These are phyloP conservation scores for Novymonas esmeraldas DNA, from an alignment of 208 protist species.

Conservation along the genomic window DNA sequence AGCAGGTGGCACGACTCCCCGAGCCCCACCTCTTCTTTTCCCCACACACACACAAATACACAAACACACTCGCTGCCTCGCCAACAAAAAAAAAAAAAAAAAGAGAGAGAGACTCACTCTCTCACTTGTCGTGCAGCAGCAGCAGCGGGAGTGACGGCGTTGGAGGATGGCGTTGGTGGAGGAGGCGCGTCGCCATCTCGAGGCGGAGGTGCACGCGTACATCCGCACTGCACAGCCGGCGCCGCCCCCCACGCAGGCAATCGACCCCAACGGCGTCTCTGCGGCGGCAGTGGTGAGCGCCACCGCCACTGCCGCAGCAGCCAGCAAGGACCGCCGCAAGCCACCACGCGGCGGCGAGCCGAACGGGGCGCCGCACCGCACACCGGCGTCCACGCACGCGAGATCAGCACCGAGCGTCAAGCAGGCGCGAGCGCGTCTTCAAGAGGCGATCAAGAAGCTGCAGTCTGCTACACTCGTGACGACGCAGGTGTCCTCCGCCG, in stretches of 20 bases:
- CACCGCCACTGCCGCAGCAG: too few relatives aligned
- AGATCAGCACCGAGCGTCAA: slow-evolving; percentile 2
- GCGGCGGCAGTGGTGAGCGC: too few relatives aligned
- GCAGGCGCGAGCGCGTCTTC: slow-evolving; percentile 20
- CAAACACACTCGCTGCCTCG: too few relatives aligned
- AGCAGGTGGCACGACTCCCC: neutral
- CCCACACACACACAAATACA: neutral
- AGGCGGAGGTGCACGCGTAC: slow-evolving; percentile 21
- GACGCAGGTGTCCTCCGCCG: slow-evolving; percentile 13
- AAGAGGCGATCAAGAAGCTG: slow-evolving; percentile 22
- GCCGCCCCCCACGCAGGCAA: slow-evolving; percentile 33
- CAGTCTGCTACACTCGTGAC: slow-evolving; percentile 19
- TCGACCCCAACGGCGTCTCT: slow-evolving; percentile 40
- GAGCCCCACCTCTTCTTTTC: neutral
- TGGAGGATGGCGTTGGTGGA: slow-evolving; percentile 23
- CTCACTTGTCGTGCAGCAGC: too few relatives aligned
- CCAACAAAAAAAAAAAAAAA: too few relatives aligned
- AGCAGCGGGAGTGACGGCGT: too few relatives aligned
- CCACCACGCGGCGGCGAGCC: slow-evolving; percentile 1
- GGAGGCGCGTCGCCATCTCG: slow-evolving; percentile 28
- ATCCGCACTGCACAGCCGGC: slow-evolving; percentile 18
- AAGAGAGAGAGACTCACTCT: too few relatives aligned
- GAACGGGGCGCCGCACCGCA: neutral
- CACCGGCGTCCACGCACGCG: neutral
- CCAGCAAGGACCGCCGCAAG: neutral